These are phyloP conservation scores for Schoenoplectus tabernaemontani DNA, from an alignment of 202 grass and related monocot genomes.

Conservation along the genomic window DNA sequence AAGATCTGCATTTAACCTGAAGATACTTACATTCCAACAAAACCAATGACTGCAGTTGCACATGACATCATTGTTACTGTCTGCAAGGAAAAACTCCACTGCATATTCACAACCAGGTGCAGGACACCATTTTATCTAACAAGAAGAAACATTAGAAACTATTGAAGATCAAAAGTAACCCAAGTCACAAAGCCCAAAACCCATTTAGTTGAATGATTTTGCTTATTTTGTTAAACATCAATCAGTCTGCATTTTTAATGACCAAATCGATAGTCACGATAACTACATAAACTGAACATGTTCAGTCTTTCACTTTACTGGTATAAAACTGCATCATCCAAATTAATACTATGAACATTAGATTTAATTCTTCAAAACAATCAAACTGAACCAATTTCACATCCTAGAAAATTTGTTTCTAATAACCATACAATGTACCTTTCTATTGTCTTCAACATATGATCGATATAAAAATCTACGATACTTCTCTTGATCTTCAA, in stretches of 20 bases:
- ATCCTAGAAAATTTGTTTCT: background rate
- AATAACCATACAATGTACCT: background rate
- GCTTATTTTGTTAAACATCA: background rate
- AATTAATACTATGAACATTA: background rate
- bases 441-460: slow-evolving; percentile 76
- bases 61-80: slow-evolving; percentile 61
- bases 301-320: background rate
- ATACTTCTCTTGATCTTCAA: slow-evolving; percentile 56
- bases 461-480: slow-evolving; percentile 64
- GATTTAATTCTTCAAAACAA: background rate
- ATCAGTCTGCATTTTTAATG: background rate
- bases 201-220: background rate
- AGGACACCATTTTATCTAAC: slow-evolving; percentile 97
- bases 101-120: slow-evolving; percentile 83
- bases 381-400: background rate
- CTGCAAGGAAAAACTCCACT: slow-evolving; percentile 55
- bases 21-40: slow-evolving; percentile 89
- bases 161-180: slow-evolving; percentile 10
- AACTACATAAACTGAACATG: background rate
- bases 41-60: slow-evolving; percentile 68
- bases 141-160: slow-evolving; percentile 13
- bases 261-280: background rate
- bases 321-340: background rate
- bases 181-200: background rate
- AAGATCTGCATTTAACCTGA: background rate